Evolutionary conservation across 1,284 basidiomycete species (phyloP).

Genomic region (Xerocomus minutiporus): DNA sequence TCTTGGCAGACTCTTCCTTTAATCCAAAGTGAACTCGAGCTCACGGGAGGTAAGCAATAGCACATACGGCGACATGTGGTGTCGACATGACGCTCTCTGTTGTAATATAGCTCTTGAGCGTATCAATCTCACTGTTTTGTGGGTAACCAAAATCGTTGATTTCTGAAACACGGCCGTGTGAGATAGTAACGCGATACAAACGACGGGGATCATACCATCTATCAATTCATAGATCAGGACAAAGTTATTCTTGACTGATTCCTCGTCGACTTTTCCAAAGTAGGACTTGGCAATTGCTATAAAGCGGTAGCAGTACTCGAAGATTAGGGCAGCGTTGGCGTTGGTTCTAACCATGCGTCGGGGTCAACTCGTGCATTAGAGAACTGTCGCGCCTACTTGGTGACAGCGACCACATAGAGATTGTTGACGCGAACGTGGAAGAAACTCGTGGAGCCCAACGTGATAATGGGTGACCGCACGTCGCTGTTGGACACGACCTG

Average conservation of each 20-base stretch:
- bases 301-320: conserved; percentile 96
- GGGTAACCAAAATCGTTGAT: conserved; percentile 99
- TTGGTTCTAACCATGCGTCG: conserved; percentile 65
- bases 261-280: conserved; percentile 98
- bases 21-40: conserved; percentile 7
- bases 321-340: conserved; percentile 95
- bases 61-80: conserved; percentile 69
- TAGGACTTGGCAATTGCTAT: conserved; percentile 91
- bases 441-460: conserved; percentile 94
- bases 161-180: conserved; percentile 48
- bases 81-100: conserved; percentile 93
- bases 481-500: conserved; percentile 98
- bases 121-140: conserved; percentile 98
- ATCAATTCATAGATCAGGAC: conserved; percentile 94
- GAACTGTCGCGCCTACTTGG: conserved; percentile 62
- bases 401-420: conserved; percentile 90
- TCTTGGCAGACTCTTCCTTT: conserved; percentile 94
- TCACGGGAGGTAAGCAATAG: neutral
- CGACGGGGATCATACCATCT: conserved; percentile 60
- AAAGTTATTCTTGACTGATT: conserved; percentile 98
- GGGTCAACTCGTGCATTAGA: neutral
- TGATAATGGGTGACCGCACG: conserved; percentile 95
- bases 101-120: conserved; percentile 96
- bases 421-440: conserved; percentile 96
- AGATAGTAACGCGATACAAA: neutral